phyloP scores from a whole-genome alignment of 1,139 yeast genomes.

The Groenewaldozyma sp. region DNA sequence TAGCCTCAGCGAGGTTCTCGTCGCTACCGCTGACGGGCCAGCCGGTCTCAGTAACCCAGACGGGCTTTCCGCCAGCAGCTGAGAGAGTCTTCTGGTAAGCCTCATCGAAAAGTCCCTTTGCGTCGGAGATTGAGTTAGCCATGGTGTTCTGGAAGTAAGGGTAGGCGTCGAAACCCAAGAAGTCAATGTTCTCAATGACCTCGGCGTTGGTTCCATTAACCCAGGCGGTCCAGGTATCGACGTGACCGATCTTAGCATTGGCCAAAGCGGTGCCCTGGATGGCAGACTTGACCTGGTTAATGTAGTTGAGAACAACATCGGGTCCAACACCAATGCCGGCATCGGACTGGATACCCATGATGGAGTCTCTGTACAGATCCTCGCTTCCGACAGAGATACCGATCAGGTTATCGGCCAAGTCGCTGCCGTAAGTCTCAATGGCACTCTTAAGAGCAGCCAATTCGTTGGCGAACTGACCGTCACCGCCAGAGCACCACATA shows the following conservation, averaged over 20 bases:
- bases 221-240: conserved; percentile 23
- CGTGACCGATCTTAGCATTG: conserved; percentile 17
- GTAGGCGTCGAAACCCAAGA: conserved; percentile 18
- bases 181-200: conserved; percentile 16
- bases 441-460: conserved; percentile 23
- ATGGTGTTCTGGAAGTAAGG: conserved; percentile 22
- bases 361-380: conserved; percentile 66
- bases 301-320: conserved; percentile 52
- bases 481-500: conserved; percentile 27
- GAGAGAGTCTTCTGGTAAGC: conserved; percentile 14
- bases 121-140: conserved; percentile 17
- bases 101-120: conserved; percentile 13
- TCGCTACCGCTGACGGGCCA: conserved; percentile 32
- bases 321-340: conserved; percentile 50
- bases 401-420: conserved; percentile 35
- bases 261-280: conserved; percentile 27
- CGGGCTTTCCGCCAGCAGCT: conserved; percentile 45
- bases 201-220: conserved; percentile 18
- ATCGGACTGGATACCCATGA: conserved; percentile 21
- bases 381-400: conserved; percentile 84
- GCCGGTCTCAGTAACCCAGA: conserved; percentile 90
- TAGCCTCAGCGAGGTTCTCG: conserved; percentile 15
- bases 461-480: conserved; percentile 25
- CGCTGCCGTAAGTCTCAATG: conserved; percentile 17
- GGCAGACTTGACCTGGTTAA: conserved; percentile 48